These are phyloP conservation scores for Lachnellula hyalina DNA, from an alignment of 2,329 filamentous ascomycete species.

Conservation along the genomic window DNA sequence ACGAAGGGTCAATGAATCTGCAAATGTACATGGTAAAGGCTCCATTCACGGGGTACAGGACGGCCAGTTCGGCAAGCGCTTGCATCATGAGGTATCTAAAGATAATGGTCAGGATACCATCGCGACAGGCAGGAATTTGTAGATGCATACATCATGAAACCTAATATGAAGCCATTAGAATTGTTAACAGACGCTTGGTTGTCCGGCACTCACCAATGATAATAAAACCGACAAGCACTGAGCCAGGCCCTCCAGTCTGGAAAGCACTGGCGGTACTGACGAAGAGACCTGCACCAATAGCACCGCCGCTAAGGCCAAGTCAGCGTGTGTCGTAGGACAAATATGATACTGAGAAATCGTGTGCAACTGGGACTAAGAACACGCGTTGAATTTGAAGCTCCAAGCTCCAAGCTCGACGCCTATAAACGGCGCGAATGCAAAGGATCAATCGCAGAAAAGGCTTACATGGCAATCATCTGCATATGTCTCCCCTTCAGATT, in stretches of 20 bases:
- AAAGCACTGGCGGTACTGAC: constrained; percentile 48
- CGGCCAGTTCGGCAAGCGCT: constrained; percentile 84
- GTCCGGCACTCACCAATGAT: constrained; percentile 57
- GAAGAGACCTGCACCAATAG: constrained; percentile 50
- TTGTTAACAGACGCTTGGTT: too few relatives aligned
- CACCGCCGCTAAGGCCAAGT: constrained; percentile 15
- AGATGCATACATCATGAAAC: constrained; percentile 56
- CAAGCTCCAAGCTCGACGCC: too few relatives aligned
- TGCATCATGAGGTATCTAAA: constrained; percentile 39
- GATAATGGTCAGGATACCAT: too few relatives aligned
- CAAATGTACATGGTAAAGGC: constrained; percentile 93
- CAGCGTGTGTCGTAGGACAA: too few relatives aligned
- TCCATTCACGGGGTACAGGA: constrained; percentile 84
- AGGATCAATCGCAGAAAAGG: too few relatives aligned
- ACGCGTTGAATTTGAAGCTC: too few relatives aligned
- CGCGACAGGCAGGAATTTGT: constrained; percentile 64
- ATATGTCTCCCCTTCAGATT: constrained; percentile 49
- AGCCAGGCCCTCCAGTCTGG: constrained; percentile 32
- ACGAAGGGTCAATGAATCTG: constrained; percentile 85
- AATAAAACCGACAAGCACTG: constrained; percentile 27
- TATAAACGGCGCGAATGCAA: too few relatives aligned
- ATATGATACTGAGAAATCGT: too few relatives aligned
- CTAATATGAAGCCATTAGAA: neutral
- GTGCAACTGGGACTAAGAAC: too few relatives aligned
- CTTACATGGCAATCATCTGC: constrained; percentile 57